Conservation (phyloP, 208 protist species). For the Trypanosoma platydactyli region DNA sequence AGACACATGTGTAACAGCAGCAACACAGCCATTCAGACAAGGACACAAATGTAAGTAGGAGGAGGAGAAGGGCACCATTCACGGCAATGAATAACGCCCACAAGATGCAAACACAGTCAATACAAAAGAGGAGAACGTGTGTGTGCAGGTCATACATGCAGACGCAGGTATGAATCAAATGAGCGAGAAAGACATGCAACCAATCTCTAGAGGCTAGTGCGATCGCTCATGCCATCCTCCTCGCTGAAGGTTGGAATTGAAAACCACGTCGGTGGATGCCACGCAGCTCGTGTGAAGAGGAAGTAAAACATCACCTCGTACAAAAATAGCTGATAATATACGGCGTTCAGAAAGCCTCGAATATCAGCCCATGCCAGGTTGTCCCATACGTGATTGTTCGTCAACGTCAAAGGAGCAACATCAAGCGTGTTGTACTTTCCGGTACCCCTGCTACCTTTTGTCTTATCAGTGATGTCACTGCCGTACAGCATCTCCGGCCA, state of each 20-base stretch:
- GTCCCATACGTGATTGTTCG: slow-evolving; percentile 72
- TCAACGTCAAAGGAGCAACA: slow-evolving; percentile 31
- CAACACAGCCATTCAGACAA: neutral
- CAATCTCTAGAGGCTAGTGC: slow-evolving; percentile 5
- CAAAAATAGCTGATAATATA: slow-evolving; percentile 56
- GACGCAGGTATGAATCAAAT: neutral
- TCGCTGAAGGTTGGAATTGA: slow-evolving; percentile 50
- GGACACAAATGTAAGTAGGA: slow-evolving; percentile 5
- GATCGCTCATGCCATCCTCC: slow-evolving; percentile 19
- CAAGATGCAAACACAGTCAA: too few relatives aligned
- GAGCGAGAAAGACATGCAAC: neutral
- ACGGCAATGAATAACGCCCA: too few relatives aligned
- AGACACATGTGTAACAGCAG: neutral
- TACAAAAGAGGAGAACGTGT: too few relatives aligned
- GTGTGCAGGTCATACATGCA: too few relatives aligned
- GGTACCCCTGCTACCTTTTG: neutral
- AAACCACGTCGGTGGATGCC: slow-evolving; percentile 80
- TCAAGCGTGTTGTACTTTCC: neutral
- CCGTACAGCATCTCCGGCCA: slow-evolving; percentile 82
- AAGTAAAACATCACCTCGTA: slow-evolving; percentile 90
- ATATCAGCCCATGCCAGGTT: slow-evolving; percentile 65
- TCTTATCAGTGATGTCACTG: too few relatives aligned
- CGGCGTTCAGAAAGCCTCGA: slow-evolving; percentile 62
- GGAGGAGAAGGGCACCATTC: neutral
- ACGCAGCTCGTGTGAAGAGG: slow-evolving; percentile 66